Conservation (phyloP, 108 stramenopile species). For the Stephanodiscus triporus region DNA sequence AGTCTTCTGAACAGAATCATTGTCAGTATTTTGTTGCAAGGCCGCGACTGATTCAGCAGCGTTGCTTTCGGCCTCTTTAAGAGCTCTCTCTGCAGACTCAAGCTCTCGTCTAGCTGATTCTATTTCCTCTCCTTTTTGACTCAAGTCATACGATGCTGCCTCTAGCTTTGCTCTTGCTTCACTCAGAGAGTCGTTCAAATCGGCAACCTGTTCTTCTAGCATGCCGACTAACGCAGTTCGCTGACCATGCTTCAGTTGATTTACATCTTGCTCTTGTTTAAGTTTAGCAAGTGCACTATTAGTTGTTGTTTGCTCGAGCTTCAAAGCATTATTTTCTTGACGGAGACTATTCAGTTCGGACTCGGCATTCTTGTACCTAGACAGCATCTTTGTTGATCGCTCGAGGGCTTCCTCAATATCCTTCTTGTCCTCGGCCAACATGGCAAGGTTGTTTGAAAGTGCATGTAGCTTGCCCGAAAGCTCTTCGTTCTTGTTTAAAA, state of each 20-base stretch:
- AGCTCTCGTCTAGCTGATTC: slow-evolving; percentile 52
- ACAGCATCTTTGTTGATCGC: slow-evolving; percentile 60
- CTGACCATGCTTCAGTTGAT: slow-evolving; percentile 83
- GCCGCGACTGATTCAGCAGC: slow-evolving; percentile 59
- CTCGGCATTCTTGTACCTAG: slow-evolving; percentile 64
- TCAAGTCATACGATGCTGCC: slow-evolving; percentile 73
- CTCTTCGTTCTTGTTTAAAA: slow-evolving; percentile 73
- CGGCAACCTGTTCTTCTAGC: slow-evolving; percentile 83
- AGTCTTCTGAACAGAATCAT: slow-evolving; percentile 44
- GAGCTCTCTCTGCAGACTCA: slow-evolving; percentile 49
- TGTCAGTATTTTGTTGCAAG: slow-evolving; percentile 60
- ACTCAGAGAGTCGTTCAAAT: slow-evolving; percentile 80
- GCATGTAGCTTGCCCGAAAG: slow-evolving; percentile 69
- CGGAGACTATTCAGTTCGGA: slow-evolving; percentile 64
- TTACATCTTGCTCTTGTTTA: slow-evolving; percentile 82
- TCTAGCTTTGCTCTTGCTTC: slow-evolving; percentile 80
- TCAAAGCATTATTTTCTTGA: slow-evolving; percentile 78
- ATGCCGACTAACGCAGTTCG: slow-evolving; percentile 88
- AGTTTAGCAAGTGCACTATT: slow-evolving; percentile 69
- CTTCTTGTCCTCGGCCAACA: slow-evolving; percentile 73
- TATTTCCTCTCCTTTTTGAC: slow-evolving; percentile 72
- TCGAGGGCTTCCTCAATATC: slow-evolving; percentile 61
- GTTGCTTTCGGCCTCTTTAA: slow-evolving; percentile 52
- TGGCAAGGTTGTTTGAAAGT: slow-evolving; percentile 61
- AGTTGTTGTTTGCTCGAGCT: slow-evolving; percentile 76